Conservation (phyloP, 495 filamentous ascomycete genomes). For the Aspergillus kassunensis region DNA sequence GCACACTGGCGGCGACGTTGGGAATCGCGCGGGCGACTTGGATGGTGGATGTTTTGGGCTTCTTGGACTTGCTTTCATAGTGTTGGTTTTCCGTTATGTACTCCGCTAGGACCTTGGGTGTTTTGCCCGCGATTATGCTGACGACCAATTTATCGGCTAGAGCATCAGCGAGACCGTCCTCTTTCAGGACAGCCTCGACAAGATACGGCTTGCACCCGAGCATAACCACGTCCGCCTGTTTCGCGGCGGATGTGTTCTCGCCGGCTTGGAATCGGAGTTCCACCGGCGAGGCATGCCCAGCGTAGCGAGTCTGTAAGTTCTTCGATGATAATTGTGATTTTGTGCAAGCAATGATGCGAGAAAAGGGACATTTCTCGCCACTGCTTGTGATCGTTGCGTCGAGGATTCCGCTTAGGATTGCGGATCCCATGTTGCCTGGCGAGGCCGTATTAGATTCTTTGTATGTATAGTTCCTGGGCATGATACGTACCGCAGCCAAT, state of each 20-base stretch:
- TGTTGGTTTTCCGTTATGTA: neutral
- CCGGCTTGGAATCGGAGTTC: neutral
- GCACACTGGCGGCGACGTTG: constrained; percentile 37
- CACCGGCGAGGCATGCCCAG: neutral
- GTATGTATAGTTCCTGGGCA: neutral
- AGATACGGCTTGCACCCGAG: constrained; percentile 6
- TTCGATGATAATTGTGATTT: neutral
- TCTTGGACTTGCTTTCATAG: neutral
- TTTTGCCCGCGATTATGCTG: constrained; percentile 1
- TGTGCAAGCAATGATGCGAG: constrained; percentile 1
- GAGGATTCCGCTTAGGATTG: constrained; percentile 4
- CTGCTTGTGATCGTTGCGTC: neutral
- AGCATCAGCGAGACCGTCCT: neutral
- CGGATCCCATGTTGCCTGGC: constrained; percentile 4
- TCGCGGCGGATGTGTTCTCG: neutral
- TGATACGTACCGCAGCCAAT: neutral
- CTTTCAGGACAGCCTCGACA: neutral
- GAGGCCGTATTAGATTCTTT: neutral
- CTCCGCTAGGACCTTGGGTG: neutral
- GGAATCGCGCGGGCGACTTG: constrained; percentile 33
- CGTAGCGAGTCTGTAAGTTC: neutral
- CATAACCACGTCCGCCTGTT: neutral
- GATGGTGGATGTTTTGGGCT: neutral
- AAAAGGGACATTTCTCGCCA: neutral
- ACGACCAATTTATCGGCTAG: neutral